Base-by-base conservation (phyloP, 176 grass and related monocot genomes). In the Miscanthus lutarioriparius region DNA sequence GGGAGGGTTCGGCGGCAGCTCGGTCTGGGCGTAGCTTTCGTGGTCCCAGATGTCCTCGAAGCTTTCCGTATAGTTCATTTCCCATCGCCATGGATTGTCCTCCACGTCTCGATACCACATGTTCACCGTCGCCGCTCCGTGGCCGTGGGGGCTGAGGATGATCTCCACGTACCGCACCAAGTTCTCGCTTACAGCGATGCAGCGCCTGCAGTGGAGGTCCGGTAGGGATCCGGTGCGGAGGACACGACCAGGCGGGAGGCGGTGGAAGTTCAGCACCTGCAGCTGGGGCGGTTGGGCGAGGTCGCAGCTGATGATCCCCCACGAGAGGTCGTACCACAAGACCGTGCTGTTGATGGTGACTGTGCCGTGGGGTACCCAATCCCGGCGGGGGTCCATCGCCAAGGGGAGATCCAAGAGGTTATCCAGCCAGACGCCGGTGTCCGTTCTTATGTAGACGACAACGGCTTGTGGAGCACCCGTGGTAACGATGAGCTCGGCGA, bases 301-400 rank as follows among this genome's bases (percentile, higher is more conserved):
- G 30, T 76, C 11, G 74, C 30, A 76, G 49, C 30, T 37, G 74
- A 76, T 32, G 48, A 75, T 1, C 74, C 48, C 74, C 51, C 74
- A 76, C 32, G 74, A 76, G 74, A 38, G 74, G 32, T 76, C 74
- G 30, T 38, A 36, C 49, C 30, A 76, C 2, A 19, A 59, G 10
- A 76, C 10, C 1, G 3, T 12, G 4, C 1, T 36, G 74, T n/a
- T 10, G 10, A 23, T 3, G 74, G 49, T 1, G 20, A 76, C 2
- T 6, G 36, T 33, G 32, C 51, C 74, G 20, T 6, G 5, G 74
- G 19, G 20, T 2, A n/a, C 30, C 28, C 51, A 76, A 3, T 22
- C 20, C 48, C n/a, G 74, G 10, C 0, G 1, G 16, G 1, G 10
- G 23, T 12, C 11, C 16, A 1, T 0, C 8, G 0, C 8, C 0